These are phyloP conservation scores for Trichosanthes truncata DNA, from an alignment of 306 rosid genomes.

Conservation along the genomic window DNA sequence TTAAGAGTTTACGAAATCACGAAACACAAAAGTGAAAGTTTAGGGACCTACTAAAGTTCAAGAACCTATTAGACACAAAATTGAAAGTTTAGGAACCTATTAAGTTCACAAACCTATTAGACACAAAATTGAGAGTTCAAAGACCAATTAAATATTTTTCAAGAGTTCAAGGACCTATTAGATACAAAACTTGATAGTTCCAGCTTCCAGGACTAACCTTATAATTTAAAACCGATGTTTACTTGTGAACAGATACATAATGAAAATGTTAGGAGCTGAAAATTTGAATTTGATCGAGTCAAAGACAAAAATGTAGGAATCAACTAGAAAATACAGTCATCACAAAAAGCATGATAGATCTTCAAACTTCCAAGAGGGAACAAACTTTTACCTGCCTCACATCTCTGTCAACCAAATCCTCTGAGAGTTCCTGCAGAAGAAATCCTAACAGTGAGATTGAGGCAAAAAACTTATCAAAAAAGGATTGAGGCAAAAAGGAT, in stretches of 20 bases:
- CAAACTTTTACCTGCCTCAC: slow-evolving; percentile 63
- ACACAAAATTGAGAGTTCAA: neutral
- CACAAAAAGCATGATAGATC: neutral
- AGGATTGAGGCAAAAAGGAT: slow-evolving; percentile 15
- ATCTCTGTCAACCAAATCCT: slow-evolving; percentile 44
- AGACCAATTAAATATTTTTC: neutral
- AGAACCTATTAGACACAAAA: neutral
- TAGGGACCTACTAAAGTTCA: neutral
- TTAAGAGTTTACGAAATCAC: too few relatives aligned
- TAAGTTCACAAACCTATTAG: neutral
- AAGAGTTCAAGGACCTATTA: neutral
- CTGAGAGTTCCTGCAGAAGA: slow-evolving; percentile 46
- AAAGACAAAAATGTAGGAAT: neutral
- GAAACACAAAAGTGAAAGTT: neutral
- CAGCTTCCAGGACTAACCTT: neutral
- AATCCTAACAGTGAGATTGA: slow-evolving; percentile 20
- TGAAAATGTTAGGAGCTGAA: neutral
- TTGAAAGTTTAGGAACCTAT: neutral
- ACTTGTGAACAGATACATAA: neutral
- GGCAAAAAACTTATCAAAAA: neutral
- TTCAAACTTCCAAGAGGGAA: neutral
- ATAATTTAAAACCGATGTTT: neutral
- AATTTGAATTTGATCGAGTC: neutral
- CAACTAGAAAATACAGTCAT: neutral
- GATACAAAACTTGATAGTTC: neutral